These are phyloP conservation scores for Podochytrium sp. DNA, from an alignment of 192 early-diverging fungal genomes.

Conservation along the genomic window DNA sequence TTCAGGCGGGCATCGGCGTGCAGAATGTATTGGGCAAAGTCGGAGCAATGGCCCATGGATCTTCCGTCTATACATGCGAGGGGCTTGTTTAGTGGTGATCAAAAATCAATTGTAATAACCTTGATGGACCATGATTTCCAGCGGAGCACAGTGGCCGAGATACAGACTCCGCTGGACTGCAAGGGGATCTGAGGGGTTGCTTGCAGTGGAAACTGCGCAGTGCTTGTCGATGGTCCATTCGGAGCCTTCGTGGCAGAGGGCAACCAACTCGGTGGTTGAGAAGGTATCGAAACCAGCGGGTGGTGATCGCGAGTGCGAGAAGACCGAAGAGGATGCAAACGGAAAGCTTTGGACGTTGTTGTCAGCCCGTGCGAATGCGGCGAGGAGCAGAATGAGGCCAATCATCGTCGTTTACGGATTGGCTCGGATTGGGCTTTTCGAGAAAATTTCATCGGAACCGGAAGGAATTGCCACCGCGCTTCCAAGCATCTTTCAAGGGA, in stretches of 20 bases:
- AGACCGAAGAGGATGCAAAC: too few species aligned
- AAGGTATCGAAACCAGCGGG: too few species aligned
- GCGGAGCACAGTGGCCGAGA: background rate
- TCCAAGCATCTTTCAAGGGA: too few species aligned
- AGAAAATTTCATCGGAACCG: too few species aligned
- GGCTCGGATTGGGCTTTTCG: too few species aligned
- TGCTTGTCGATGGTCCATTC: background rate
- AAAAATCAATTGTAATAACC: background rate
- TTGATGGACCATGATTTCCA: constrained; percentile 1
- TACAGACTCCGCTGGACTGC: background rate
- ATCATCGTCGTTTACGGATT: too few species aligned
- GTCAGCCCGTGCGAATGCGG: too few species aligned
- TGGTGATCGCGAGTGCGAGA: too few species aligned
- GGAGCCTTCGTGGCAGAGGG: background rate
- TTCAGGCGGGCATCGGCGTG: background rate
- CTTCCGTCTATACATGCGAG: too few species aligned
- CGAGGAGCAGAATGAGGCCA: too few species aligned
- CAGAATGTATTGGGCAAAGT: background rate
- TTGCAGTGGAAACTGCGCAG: background rate
- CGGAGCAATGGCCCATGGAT: background rate
- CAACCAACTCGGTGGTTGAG: background rate
- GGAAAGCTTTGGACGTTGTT: too few species aligned
- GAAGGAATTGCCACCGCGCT: too few species aligned
- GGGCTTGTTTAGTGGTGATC: background rate
- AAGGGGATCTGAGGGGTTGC: background rate